Conservation (phyloP, 495 filamentous ascomycete genomes). For the Umbilicaria muhlenbergii region DNA sequence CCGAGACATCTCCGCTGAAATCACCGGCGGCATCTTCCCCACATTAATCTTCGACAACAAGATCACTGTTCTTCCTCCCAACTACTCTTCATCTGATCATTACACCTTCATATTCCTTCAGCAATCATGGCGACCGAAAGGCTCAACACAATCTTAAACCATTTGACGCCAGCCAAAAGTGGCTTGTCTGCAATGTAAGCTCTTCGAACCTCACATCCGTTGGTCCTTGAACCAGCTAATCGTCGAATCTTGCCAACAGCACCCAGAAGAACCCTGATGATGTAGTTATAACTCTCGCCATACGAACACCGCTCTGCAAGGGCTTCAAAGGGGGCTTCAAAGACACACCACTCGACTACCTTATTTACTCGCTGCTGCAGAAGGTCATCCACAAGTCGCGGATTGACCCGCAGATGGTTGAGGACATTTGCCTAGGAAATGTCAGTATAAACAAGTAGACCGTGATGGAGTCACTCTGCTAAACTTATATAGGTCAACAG, state of each 20-base stretch:
- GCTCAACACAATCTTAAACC: constrained; percentile 73
- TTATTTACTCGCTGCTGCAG: constrained; percentile 66
- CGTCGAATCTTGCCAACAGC: constrained; percentile 27
- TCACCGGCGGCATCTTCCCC: too few species aligned
- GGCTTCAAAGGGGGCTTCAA: constrained; percentile 78
- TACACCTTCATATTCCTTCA: too few species aligned
- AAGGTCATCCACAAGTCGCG: constrained; percentile 57
- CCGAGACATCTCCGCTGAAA: too few species aligned
- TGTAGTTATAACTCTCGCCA: constrained; percentile 75
- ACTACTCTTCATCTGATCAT: too few species aligned
- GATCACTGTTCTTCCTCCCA: too few species aligned
- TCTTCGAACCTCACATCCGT: not conserved
- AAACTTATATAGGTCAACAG: constrained; percentile 51
- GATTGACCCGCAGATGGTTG: constrained; percentile 67
- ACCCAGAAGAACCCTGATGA: constrained; percentile 92
- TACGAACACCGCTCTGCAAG: constrained; percentile 69
- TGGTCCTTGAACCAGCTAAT: constrained; percentile 1
- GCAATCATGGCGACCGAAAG: constrained; percentile 67
- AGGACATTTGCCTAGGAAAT: constrained; percentile 89
- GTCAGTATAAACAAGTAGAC: constrained; percentile 28
- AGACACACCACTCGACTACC: constrained; percentile 78
- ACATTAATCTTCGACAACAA: too few species aligned
- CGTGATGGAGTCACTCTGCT: constrained; percentile 4
- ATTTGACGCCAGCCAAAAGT: constrained; percentile 56
- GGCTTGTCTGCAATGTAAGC: constrained; percentile 64